phyloP scores from a whole-genome alignment of 352 stramenopile species.

The Globisporangium ultimum region DNA sequence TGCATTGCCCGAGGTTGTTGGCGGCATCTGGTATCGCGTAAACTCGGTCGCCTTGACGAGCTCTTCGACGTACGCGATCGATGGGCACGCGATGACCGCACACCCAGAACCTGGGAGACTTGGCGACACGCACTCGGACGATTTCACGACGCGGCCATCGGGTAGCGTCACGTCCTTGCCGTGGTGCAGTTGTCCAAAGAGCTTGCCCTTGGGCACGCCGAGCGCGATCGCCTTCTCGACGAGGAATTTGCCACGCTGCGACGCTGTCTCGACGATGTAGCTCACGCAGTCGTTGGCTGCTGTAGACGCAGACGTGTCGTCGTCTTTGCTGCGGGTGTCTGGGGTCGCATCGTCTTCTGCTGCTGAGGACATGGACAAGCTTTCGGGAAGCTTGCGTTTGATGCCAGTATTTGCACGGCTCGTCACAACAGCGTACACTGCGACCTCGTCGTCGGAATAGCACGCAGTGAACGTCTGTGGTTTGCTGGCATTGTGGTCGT shows the following conservation, averaged over 20 bases:
- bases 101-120: slow-evolving; percentile 48
- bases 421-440: slow-evolving; percentile 42
- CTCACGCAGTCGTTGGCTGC: slow-evolving; percentile 42
- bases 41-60: slow-evolving; percentile 43
- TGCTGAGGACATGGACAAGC: neutral
- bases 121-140: slow-evolving; percentile 65
- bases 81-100: slow-evolving; percentile 60
- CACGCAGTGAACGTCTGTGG: slow-evolving; percentile 10
- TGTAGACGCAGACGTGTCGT: slow-evolving; percentile 3
- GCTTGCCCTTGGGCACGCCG: slow-evolving; percentile 69
- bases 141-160: slow-evolving; percentile 59
- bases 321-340: neutral
- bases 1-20: neutral
- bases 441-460: slow-evolving; percentile 59
- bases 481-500: neutral
- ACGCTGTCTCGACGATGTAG: slow-evolving; percentile 73
- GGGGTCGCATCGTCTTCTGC: neutral
- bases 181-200: slow-evolving; percentile 78
- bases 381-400: slow-evolving; percentile 57
- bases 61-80: slow-evolving; percentile 54
- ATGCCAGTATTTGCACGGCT: slow-evolving; percentile 26
- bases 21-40: slow-evolving; percentile 30
- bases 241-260: slow-evolving; percentile 75
- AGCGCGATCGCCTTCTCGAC: slow-evolving; percentile 64
- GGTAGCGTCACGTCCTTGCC: slow-evolving; percentile 73